These are phyloP conservation scores for Calophaca sinica DNA, from an alignment of 306 rosid genomes.

Conservation along the genomic window DNA sequence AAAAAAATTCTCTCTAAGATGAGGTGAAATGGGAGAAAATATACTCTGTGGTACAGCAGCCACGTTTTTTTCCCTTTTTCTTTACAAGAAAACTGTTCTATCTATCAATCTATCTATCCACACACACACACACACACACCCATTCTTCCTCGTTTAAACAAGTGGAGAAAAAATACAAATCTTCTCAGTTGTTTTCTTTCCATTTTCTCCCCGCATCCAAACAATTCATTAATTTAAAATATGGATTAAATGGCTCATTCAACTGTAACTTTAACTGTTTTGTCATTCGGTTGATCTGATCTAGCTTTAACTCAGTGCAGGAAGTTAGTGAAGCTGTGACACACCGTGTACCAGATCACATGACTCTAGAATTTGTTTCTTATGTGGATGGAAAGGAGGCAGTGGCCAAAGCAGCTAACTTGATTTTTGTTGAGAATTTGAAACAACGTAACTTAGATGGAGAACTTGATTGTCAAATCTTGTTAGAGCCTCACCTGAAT, in stretches of 20 bases:
- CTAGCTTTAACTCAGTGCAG: slow-evolving; percentile 55
- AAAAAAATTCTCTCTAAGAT: slow-evolving; percentile 6
- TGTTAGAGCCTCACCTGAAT: slow-evolving; percentile 65
- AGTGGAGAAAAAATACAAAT: background rate
- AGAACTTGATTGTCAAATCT: slow-evolving; percentile 48
- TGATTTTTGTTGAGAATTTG: slow-evolving; percentile 63
- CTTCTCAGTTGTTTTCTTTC: slow-evolving; percentile 10
- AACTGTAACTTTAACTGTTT: slow-evolving; percentile 2
- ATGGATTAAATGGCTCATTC: slow-evolving; percentile 24
- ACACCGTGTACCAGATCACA: slow-evolving; percentile 44
- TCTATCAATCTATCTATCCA: too few relatives aligned
- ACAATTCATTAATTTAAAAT: background rate
- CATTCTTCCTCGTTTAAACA: background rate
- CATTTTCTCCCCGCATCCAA: slow-evolving; percentile 28
- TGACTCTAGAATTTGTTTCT: slow-evolving; percentile 75
- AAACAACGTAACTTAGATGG: slow-evolving; percentile 53
- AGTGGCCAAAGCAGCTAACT: slow-evolving; percentile 77
- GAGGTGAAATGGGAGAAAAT: too few relatives aligned
- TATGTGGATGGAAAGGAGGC: slow-evolving; percentile 83
- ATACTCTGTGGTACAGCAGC: too few relatives aligned
- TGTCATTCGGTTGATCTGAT: slow-evolving; percentile 44
- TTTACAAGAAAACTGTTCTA: too few relatives aligned
- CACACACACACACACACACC: too few relatives aligned
- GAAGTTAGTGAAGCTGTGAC: slow-evolving; percentile 53
- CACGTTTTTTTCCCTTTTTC: too few relatives aligned